Conservation (phyloP, 2,329 filamentous ascomycete genomes). For the Fusarium acutatum region DNA sequence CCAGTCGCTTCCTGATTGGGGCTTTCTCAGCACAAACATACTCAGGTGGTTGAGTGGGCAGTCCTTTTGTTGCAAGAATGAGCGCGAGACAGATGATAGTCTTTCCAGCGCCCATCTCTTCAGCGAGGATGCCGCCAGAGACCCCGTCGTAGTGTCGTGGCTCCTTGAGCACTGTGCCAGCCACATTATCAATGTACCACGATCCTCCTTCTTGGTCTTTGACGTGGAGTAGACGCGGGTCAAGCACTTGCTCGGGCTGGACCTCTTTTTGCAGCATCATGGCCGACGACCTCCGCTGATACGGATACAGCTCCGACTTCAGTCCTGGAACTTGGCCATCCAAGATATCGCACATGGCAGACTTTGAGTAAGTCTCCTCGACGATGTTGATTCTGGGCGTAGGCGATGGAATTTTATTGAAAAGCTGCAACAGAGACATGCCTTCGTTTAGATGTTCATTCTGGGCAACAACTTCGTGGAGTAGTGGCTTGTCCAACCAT, state of each 20-base stretch:
- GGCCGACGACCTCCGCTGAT: conserved; percentile 82
- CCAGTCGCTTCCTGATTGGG: conserved; percentile 57
- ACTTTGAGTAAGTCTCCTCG: conserved; percentile 57
- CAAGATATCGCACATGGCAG: conserved; percentile 66
- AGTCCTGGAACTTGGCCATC: conserved; percentile 64
- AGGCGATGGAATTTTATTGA: conserved; percentile 78
- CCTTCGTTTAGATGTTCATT: conserved; percentile 49
- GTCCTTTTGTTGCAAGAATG: conserved; percentile 77
- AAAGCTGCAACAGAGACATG: conserved; percentile 71
- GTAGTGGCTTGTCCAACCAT: conserved; percentile 8
- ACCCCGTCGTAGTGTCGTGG: conserved; percentile 77
- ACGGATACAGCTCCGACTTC: conserved; percentile 73
- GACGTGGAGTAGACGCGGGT: conserved; percentile 74
- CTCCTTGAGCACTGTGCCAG: conserved; percentile 68
- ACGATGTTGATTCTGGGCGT: conserved; percentile 61
- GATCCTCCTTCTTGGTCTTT: conserved; percentile 66
- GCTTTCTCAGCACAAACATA: conserved; percentile 58
- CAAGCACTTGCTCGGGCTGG: conserved; percentile 69
- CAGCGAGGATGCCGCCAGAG: conserved; percentile 79
- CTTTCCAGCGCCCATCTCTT: conserved; percentile 86
- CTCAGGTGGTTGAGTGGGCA: conserved; percentile 72
- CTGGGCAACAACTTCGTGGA: conserved; percentile 3
- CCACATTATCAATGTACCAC: conserved; percentile 77
- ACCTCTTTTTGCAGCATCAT: conserved; percentile 85
- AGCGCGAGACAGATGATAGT: conserved; percentile 85